A percentile compares a stretch with the other conserved stretches of the same genome.
phyloP scores from a whole-genome alignment of 208 protist species.

The Leishmania gerbilli region DNA sequence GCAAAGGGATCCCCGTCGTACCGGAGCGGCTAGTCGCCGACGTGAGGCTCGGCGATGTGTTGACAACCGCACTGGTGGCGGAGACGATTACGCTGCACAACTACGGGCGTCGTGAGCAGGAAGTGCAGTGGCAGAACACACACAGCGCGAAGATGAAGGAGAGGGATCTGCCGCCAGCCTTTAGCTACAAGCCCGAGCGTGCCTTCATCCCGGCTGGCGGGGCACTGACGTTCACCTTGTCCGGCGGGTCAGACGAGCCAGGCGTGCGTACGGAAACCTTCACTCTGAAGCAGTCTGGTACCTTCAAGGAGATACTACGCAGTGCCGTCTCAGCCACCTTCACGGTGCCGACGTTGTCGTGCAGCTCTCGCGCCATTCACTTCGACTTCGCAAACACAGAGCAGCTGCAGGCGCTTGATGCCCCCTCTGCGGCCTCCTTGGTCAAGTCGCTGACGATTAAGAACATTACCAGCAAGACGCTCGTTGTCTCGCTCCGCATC shows the following conservation, averaged over 20 bases:
- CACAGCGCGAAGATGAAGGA: slow-evolving; percentile 71
- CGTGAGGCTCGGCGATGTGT: slow-evolving; percentile 91
- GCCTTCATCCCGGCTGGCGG: slow-evolving; percentile 63
- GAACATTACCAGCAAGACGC: slow-evolving; percentile 85
- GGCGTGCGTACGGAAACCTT: slow-evolving; percentile 82
- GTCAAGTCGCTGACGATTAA: slow-evolving; percentile 86
- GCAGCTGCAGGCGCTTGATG: neutral
- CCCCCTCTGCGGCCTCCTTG: slow-evolving; percentile 6
- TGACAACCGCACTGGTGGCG: slow-evolving; percentile 73
- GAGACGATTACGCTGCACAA: slow-evolving; percentile 85
- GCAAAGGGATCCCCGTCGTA: slow-evolving; percentile 92
- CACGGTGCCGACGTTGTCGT: slow-evolving; percentile 78
- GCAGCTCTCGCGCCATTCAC: slow-evolving; percentile 66
- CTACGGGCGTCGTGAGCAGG: slow-evolving; percentile 83
- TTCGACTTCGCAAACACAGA: slow-evolving; percentile 87
- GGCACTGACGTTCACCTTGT: slow-evolving; percentile 63
- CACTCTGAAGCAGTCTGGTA: slow-evolving; percentile 77
- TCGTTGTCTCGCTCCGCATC: slow-evolving; percentile 74
- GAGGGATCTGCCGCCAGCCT: slow-evolving; percentile 67
- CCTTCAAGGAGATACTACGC: slow-evolving; percentile 81
- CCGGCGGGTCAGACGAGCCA: slow-evolving; percentile 45
- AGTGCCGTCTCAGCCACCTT: slow-evolving; percentile 82
- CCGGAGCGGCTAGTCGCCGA: slow-evolving; percentile 32
- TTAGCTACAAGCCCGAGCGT: slow-evolving; percentile 81
- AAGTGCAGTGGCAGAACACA: slow-evolving; percentile 89